Conservation (phyloP, 129 eudicot species). For the Ambrosia artemisiifolia region DNA sequence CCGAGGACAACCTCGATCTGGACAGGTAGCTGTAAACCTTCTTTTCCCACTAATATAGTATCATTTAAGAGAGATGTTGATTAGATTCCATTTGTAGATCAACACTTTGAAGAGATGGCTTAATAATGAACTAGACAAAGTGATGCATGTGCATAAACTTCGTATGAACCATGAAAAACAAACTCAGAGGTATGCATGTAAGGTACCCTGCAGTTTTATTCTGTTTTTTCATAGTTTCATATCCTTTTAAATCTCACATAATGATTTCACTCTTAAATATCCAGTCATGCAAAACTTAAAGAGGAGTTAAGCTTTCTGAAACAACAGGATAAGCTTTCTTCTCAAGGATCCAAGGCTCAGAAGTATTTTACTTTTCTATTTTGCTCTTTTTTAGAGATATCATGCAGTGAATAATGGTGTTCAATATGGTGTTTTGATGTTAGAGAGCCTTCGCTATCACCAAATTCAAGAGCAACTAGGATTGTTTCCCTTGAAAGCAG, state of each 20-base stretch:
- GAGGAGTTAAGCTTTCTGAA: constrained; percentile 80
- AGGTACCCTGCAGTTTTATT: background rate
- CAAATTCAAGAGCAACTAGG: constrained; percentile 75
- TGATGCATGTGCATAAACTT: constrained; percentile 80
- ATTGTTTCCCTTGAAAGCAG: constrained; percentile 81
- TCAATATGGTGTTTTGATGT: constrained; percentile 3
- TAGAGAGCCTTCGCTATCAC: constrained; percentile 62
- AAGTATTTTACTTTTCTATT: constrained; percentile 38
- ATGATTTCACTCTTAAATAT: constrained; percentile 19
- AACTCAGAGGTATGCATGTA: constrained; percentile 68
- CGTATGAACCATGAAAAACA: constrained; percentile 80
- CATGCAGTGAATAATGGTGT: background rate
- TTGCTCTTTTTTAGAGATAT: background rate
- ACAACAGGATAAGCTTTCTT: constrained; percentile 71
- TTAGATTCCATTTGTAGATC: constrained; percentile 39
- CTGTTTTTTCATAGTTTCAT: background rate
- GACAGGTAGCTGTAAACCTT: constrained; percentile 53
- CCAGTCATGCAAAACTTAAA: constrained; percentile 75
- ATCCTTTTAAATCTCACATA: background rate
- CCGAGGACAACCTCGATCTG: constrained; percentile 53
- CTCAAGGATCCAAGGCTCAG: constrained; percentile 52
- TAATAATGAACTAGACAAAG: constrained; percentile 84
- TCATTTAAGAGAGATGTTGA: background rate
- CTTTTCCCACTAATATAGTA: constrained; percentile 5
- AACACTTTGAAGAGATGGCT: constrained; percentile 83